Evolutionary conservation across 495 filamentous ascomycete genomes (phyloP).

Genomic region (Oidiodendron maius): DNA sequence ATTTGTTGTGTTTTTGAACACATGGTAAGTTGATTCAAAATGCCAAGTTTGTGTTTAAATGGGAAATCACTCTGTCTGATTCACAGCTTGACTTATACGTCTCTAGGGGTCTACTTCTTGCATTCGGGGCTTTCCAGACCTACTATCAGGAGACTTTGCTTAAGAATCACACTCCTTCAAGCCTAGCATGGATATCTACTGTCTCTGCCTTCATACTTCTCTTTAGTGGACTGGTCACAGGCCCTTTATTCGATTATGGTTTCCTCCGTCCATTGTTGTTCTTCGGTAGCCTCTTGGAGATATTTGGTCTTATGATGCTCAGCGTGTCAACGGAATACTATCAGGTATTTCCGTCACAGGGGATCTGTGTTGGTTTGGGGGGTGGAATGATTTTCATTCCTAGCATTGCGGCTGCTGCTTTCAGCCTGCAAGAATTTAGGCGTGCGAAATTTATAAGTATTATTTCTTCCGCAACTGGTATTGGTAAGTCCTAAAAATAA

Average conservation of each 20-base stretch:
- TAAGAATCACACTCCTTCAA: slow-evolving; percentile 18
- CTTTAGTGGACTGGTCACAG: not conserved
- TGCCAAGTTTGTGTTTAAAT: too few species aligned
- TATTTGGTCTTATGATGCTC: slow-evolving; percentile 63
- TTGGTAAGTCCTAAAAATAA: too few species aligned
- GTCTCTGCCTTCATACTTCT: not conserved
- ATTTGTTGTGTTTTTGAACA: too few species aligned
- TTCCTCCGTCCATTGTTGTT: slow-evolving; percentile 20
- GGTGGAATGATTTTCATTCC: slow-evolving; percentile 14
- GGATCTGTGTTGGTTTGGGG: slow-evolving; percentile 62
- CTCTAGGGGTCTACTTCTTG: too few species aligned
- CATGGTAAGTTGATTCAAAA: too few species aligned
- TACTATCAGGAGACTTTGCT: slow-evolving; percentile 51
- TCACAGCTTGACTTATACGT: too few species aligned
- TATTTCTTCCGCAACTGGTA: too few species aligned
- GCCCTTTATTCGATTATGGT: not conserved
- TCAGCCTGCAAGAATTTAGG: too few species aligned
- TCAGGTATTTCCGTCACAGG: slow-evolving; percentile 71
- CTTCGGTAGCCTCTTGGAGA: slow-evolving; percentile 44
- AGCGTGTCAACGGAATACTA: slow-evolving; percentile 57
- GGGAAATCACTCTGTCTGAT: too few species aligned
- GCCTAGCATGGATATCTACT: not conserved
- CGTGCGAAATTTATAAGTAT: too few species aligned
- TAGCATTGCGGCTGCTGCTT: too few species aligned
- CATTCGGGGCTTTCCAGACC: slow-evolving; percentile 50